A percentile compares a stretch with the other conserved stretches of the same genome.
phyloP scores from a whole-genome alignment of 306 rosid species.

The Fragaria iinumae region DNA sequence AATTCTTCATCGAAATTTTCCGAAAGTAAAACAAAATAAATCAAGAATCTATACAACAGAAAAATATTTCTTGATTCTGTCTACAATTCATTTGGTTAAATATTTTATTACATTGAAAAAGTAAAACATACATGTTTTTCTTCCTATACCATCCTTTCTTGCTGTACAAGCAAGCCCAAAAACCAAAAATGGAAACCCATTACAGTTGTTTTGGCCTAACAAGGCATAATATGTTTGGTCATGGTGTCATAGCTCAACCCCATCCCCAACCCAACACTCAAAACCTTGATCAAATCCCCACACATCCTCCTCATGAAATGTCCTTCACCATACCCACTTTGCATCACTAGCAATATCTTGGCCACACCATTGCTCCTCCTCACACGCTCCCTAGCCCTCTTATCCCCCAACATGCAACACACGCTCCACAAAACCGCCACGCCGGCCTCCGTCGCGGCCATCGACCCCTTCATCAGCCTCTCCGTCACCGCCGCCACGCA shows the following conservation, averaged over 20 bases:
- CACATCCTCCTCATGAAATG: constrained; percentile 51
- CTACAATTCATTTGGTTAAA: neutral
- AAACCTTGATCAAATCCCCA: constrained; percentile 45
- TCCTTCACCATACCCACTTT: constrained; percentile 45
- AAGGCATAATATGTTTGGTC: constrained; percentile 50
- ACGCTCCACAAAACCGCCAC: constrained; percentile 52
- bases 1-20: neutral
- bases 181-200: neutral
- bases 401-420: constrained; percentile 44
- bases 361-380: constrained; percentile 44
- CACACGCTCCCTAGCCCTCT: constrained; percentile 41
- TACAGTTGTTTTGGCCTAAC: constrained; percentile 12
- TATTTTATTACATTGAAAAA: no score
- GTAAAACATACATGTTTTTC: neutral
- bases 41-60: neutral
- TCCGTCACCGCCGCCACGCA: constrained; percentile 39
- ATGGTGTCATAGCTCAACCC: constrained; percentile 39
- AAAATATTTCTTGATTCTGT: neutral
- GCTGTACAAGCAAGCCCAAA: neutral
- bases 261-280: constrained; percentile 30
- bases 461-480: constrained; percentile 40
- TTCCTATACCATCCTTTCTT: neutral
- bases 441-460: constrained; percentile 44
- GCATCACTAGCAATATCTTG: constrained; percentile 48
- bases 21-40: neutral